Conservation (phyloP, 176 grass and related monocot species). For the Musa schizocarpa region DNA sequence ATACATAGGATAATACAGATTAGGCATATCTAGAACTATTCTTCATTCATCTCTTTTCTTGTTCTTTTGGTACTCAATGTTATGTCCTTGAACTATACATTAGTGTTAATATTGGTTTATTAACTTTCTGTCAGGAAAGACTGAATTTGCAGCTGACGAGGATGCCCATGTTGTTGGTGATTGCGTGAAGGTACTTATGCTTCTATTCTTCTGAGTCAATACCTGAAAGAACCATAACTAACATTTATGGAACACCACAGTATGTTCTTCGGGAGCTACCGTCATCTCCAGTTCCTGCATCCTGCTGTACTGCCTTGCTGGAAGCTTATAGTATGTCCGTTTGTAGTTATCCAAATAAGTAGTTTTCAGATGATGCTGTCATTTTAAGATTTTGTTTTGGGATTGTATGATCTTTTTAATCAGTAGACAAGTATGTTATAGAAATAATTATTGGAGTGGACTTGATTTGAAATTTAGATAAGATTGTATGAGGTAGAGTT, state of each 20-base stretch:
- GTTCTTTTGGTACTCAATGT: not conserved
- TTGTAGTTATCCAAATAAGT: not conserved
- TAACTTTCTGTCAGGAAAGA: slow-evolving; percentile 49
- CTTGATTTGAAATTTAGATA: not conserved
- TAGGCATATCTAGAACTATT: not conserved
- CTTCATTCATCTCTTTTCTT: not conserved
- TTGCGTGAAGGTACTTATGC: slow-evolving; percentile 77
- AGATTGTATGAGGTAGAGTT: not conserved
- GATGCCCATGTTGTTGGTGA: slow-evolving; percentile 97
- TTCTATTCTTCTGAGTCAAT: slow-evolving; percentile 3
- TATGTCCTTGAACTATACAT: slow-evolving; percentile 21
- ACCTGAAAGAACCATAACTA: not conserved
- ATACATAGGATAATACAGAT: not conserved
- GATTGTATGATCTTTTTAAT: no score
- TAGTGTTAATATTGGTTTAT: slow-evolving; percentile 21
- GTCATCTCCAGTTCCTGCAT: slow-evolving; percentile 93
- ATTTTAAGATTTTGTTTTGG: no score
- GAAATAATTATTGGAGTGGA: not conserved
- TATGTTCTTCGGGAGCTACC: slow-evolving; percentile 93
- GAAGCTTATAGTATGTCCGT: slow-evolving; percentile 87
- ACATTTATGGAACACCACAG: slow-evolving; percentile 31
- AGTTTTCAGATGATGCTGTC: no score
- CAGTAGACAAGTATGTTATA: not conserved
- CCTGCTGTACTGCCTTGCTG: slow-evolving; percentile 92
- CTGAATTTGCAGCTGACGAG: slow-evolving; percentile 73